Evolutionary conservation across 169 alveolate genomes (phyloP).

Genomic region (Plasmodium knowlesi): DNA sequence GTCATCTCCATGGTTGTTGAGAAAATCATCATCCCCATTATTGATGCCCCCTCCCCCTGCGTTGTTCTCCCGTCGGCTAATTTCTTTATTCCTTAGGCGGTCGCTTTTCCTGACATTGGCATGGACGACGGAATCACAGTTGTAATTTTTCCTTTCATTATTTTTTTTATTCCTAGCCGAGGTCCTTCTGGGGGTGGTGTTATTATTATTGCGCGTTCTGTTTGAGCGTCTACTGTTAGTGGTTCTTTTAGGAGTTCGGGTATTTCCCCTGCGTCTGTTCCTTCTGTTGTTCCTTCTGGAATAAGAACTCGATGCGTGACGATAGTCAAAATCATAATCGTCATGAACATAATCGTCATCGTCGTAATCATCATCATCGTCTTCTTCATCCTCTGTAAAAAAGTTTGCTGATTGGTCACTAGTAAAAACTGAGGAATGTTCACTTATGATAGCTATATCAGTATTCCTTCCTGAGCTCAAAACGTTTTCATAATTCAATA

Average conservation of each 20-base stretch:
- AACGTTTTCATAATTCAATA: conserved; percentile 20
- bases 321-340: conserved; percentile 18
- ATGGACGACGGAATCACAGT: neutral
- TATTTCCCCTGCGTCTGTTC: conserved; percentile 1
- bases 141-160: conserved; percentile 14
- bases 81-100: conserved; percentile 33
- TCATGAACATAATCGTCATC: conserved; percentile 25
- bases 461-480: conserved; percentile 24
- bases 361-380: conserved; percentile 61
- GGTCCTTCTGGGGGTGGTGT: neutral
- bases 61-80: neutral
- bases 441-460: conserved; percentile 63
- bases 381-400: conserved; percentile 49
- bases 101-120: conserved; percentile 56
- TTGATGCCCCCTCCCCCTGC: neutral
- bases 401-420: conserved; percentile 66
- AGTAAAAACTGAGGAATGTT: conserved; percentile 40
- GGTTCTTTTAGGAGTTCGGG: neutral
- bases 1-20: neutral
- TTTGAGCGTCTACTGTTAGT: neutral
- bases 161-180: conserved; percentile 25
- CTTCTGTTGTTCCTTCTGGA: conserved; percentile 15
- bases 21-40: neutral
- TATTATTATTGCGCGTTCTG: neutral
- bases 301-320: conserved; percentile 2